Percentiles rank a stretch among this genome's conserved stretches.
phyloP scores from a whole-genome alignment of 2,329 filamentous ascomycete genomes.

The Colletotrichum echinochloae region DNA sequence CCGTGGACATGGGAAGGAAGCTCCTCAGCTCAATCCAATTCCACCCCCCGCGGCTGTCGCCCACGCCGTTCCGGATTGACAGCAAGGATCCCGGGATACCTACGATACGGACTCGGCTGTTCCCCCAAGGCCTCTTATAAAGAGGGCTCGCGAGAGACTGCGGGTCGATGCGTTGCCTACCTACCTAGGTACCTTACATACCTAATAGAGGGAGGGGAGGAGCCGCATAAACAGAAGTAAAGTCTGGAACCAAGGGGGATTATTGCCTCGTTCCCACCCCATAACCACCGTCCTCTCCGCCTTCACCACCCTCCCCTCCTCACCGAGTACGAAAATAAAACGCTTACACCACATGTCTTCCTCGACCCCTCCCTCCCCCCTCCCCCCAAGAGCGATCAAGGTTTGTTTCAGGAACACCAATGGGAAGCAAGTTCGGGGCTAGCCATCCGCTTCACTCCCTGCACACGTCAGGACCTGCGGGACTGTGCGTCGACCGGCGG shows the following conservation, averaged over 20 bases:
- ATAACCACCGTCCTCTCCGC: too few species aligned
- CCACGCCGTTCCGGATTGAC: slow-evolving; percentile 37
- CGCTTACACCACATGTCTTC: neutral
- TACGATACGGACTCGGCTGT: neutral
- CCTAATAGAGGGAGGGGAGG: too few species aligned
- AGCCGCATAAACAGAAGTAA: too few species aligned
- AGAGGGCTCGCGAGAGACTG: neutral
- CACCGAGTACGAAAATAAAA: too few species aligned
- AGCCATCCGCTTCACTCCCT: slow-evolving; percentile 37
- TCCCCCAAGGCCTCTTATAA: neutral
- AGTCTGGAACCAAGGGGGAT: too few species aligned
- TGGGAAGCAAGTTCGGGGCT: slow-evolving; percentile 38
- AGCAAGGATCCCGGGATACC: slow-evolving; percentile 34
- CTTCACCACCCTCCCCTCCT: too few species aligned
- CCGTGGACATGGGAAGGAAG: neutral
- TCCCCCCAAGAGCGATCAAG: slow-evolving; percentile 24
- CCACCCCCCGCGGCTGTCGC: slow-evolving; percentile 38
- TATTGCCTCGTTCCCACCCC: too few species aligned
- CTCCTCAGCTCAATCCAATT: neutral
- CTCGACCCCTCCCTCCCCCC: neutral
- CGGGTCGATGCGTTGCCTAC: neutral
- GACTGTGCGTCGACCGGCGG: neutral
- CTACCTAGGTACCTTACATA: too few species aligned
- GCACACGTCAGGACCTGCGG: slow-evolving; percentile 5
- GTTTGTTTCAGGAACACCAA: slow-evolving; percentile 42